Conservation (phyloP, 164 flowering plant genomes). For the Warburgia ugandensis region DNA sequence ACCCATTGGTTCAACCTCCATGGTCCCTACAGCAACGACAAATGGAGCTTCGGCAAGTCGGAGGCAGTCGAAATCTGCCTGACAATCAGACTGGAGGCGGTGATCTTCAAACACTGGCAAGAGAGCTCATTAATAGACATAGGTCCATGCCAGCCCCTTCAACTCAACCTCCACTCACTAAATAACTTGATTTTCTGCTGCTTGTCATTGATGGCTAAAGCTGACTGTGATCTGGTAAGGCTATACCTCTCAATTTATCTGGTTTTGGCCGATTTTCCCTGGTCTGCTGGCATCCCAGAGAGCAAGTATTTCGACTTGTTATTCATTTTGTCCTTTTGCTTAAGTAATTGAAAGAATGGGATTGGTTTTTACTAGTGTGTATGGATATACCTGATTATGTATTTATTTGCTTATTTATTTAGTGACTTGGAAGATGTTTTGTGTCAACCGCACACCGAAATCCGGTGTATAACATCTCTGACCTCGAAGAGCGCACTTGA, state of each 20-base stretch:
- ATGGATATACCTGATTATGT: no score
- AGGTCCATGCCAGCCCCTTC: conserved; percentile 26
- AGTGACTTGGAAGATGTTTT: no score
- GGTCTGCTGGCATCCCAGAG: neutral
- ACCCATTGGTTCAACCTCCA: conserved; percentile 34
- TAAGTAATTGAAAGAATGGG: no score
- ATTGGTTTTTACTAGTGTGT: no score
- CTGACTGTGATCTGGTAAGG: neutral
- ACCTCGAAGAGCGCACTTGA: no score
- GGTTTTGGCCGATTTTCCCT: conserved; percentile 1
- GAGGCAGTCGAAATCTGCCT: conserved; percentile 14
- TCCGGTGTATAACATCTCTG: no score
- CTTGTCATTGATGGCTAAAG: neutral
- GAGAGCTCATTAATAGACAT: conserved; percentile 49
- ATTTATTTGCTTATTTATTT: no score
- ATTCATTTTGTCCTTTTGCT: neutral
- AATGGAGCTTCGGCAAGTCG: conserved; percentile 18
- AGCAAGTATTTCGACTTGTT: conserved; percentile 1
- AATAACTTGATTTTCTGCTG: conserved; percentile 16
- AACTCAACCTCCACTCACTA: conserved; percentile 24
- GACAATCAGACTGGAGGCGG: conserved; percentile 19
- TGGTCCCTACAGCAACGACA: conserved; percentile 36
- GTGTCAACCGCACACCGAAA: no score
- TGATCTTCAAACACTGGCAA: conserved; percentile 51
- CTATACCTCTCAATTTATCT: neutral